Evolutionary conservation across 805 yeast genomes (phyloP).

Genomic region (Cephaloascus fragrans): DNA sequence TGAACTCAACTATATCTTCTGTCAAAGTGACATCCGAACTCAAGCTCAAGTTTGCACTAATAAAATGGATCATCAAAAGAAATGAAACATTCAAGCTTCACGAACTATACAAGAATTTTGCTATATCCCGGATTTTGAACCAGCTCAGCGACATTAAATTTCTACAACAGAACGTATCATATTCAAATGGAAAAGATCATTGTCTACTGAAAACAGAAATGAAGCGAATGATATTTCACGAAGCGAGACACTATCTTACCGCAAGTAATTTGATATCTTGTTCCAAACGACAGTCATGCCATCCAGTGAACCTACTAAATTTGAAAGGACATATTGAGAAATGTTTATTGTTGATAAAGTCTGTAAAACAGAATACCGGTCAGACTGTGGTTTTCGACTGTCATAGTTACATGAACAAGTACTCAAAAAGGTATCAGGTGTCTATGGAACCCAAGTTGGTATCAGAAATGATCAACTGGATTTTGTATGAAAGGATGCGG

Average conservation of each 20-base stretch:
- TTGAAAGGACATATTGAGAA: constrained; percentile 4
- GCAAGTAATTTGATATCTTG: constrained; percentile 9
- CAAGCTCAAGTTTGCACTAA: constrained; percentile 7
- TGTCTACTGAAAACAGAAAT: constrained; percentile 6
- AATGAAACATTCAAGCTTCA: constrained; percentile 8
- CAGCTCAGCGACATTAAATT: constrained; percentile 3
- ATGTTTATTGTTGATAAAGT: background rate
- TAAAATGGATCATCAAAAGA: constrained; percentile 9
- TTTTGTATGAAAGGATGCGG: constrained; percentile 7
- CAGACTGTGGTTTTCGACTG: background rate
- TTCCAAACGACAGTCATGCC: constrained; percentile 11
- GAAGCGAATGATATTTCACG: constrained; percentile 13
- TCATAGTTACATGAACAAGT: background rate
- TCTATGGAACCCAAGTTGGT: constrained; percentile 1
- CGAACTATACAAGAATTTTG: constrained; percentile 6
- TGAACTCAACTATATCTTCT: background rate
- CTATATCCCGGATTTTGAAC: constrained; percentile 7
- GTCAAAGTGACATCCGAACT: background rate
- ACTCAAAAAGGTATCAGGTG: background rate
- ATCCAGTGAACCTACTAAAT: constrained; percentile 5
- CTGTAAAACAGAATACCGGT: background rate
- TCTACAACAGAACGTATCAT: background rate
- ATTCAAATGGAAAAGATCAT: background rate
- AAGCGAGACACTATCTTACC: constrained; percentile 12
- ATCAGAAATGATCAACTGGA: constrained; percentile 2